Evolutionary conservation across 2,329 filamentous ascomycete genomes (phyloP), one percentile per base, ranked within the genome.

Genomic region (Fusarium sp.): DNA sequence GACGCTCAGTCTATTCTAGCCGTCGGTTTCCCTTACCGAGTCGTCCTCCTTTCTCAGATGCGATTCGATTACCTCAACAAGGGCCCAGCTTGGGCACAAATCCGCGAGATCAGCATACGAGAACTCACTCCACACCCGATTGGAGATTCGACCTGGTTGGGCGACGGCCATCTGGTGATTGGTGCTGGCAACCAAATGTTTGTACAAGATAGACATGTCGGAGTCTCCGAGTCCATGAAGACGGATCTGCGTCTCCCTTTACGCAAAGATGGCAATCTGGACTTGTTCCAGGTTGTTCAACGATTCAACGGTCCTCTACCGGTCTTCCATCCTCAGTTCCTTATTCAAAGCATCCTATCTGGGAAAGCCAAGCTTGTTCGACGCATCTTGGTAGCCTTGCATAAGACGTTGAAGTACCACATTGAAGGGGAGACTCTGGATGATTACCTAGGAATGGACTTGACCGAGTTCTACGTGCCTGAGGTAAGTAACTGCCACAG

Each of bases 151-250:
- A 93, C 93, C 17, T 99, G 96, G 96, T 83, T 98, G 14, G 89
- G 90, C 28, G 91, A 92, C 74, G 95, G 95, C 1, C 90, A 95
- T 74, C 85, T 99, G 14, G 91, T 97, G 7, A 90, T 98, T 58
- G 95, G 94, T 1, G 90, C 94, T 9, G 96, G 96, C 1, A 97
- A 97, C 76, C 95, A 98, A 76, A 84, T 99, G 14, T 95, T 97
- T 77, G 85, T 97, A 8, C 91, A 95, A 75, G 92, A 93, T 72
- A 89, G 95, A 63, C 84, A 88, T n/a, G 88, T 97, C 24, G 87
- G 91, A 57, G 83, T 88, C 7, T 86, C 86, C 0, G 87, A 90
- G 62, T 85, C 87, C 10, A 80, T 92, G 11, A 84, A 91, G 18
- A 84, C 87, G 6, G 81, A 81, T 48, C 72, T 86, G 43, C 81